Base-by-base conservation (phyloP, 2,329 filamentous ascomycete genomes). In the Hymenoscyphus repandus region DNA sequence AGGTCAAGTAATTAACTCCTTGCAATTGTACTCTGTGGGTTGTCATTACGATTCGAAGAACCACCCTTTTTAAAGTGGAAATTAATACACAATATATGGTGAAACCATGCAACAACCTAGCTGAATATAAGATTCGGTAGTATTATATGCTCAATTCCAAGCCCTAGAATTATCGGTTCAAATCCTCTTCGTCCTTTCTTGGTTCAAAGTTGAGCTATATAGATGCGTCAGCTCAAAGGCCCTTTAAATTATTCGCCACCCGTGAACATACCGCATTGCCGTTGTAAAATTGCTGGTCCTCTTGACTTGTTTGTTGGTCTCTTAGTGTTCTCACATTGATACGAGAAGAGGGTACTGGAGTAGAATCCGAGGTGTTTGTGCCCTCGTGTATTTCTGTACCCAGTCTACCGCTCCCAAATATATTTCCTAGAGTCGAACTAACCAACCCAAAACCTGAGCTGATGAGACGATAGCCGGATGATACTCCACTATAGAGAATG, bases 201-300 rank as follows among this genome's bases (percentile, higher is more conserved):
- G 62, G 62, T 45, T 65, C 59, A 22, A 64, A 64, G 39, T 64
- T 66, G n/a, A 62, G 51, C 63, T 65, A 32, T 39, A 9, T 37
- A 31, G 9, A 34, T 30, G 44, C 11, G 18, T 54, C 47, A 58
- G 50, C 30, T 30, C 40, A 11, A 27, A n/a, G 2, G 37, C 13
- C 15, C 0, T 6, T 31, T 1, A 38, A 18, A 31, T 30, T 4
- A 27, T 7, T 7, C 22, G 22, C 9, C 22, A 3, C 6, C 20
- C 13, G 10, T 34, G 6, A 18, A 56, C 60, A 69, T 74, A 91
- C 88, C 66, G 88, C 88, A 64, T 96, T 96, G 1, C 91, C 91
- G 63, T 96, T 96, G 65, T 96, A 96, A 42, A 95, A 79, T 63
- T 95, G 85, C 40, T 82, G 78, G 55, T 84, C 76, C 49, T 78